phyloP scores from a whole-genome alignment of 2,329 filamentous ascomycete species.

The Ophiostoma perfectum region DNA sequence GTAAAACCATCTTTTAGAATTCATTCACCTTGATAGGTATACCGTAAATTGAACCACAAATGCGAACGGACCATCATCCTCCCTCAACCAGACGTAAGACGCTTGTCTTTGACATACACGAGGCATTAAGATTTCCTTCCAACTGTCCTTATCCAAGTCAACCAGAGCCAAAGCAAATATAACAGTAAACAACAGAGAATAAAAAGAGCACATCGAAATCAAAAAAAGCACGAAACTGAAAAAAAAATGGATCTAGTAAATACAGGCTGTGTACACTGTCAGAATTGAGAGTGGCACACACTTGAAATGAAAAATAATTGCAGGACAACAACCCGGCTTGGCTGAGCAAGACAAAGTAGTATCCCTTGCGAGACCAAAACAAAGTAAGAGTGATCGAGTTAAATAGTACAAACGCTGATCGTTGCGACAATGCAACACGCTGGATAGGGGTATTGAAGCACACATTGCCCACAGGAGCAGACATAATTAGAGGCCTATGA shows the following conservation, averaged over 20 bases:
- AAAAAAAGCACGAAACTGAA: background rate
- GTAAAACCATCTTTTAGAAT: background rate
- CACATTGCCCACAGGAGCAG: conserved; percentile 9
- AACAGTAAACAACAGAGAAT: conserved; percentile 3
- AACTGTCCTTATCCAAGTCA: conserved; percentile 10
- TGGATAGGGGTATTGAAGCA: conserved; percentile 13
- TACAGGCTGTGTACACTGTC: background rate
- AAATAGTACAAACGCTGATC: conserved; percentile 13
- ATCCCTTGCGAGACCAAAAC: background rate
- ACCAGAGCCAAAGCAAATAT: background rate
- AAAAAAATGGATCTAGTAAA: conserved; percentile 17
- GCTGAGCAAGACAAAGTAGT: background rate
- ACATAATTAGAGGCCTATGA: conserved; percentile 48
- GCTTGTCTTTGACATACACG: conserved; percentile 13
- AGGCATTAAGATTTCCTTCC: conserved; percentile 17
- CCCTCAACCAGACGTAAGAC: background rate
- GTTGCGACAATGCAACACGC: conserved; percentile 12
- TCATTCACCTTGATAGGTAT: background rate
- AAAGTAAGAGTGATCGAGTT: background rate
- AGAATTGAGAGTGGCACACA: conserved; percentile 1
- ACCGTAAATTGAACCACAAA: background rate
- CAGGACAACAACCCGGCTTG: background rate
- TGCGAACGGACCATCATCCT: background rate
- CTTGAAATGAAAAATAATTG: conserved; percentile 5
- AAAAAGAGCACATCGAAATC: background rate